These are phyloP conservation scores for Cephaloascus fragrans DNA, from an alignment of 805 yeast genomes.

Conservation along the genomic window DNA sequence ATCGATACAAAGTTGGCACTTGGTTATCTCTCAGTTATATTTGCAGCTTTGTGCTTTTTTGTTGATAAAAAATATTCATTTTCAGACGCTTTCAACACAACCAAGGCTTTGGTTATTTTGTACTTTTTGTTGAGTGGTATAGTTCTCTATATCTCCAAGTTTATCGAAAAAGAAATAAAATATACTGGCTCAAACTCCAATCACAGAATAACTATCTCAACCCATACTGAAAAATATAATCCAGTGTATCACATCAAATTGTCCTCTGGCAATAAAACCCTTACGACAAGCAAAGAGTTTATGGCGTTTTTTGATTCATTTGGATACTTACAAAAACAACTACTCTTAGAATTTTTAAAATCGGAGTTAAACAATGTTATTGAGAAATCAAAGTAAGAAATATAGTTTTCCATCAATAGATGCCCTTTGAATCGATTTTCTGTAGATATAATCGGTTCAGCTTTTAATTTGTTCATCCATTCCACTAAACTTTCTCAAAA, in stretches of 20 bases:
- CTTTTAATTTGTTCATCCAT: slow-evolving; percentile 5
- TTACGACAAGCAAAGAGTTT: slow-evolving; percentile 18
- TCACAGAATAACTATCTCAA: slow-evolving; percentile 25
- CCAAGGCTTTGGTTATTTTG: slow-evolving; percentile 21
- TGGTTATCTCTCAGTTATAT: slow-evolving; percentile 35
- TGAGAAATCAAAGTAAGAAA: slow-evolving; percentile 1
- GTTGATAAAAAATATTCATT: slow-evolving; percentile 40
- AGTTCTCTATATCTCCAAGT: slow-evolving; percentile 21
- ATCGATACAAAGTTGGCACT: slow-evolving; percentile 37
- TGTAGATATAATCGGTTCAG: no score
- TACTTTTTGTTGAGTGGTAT: slow-evolving; percentile 27
- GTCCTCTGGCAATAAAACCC: slow-evolving; percentile 11
- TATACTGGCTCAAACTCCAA: slow-evolving; percentile 31
- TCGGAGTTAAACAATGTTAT: slow-evolving; percentile 9
- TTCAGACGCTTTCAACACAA: slow-evolving; percentile 23
- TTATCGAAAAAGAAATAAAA: slow-evolving; percentile 31
- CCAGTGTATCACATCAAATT: slow-evolving; percentile 32
- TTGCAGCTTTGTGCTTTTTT: slow-evolving; percentile 35
- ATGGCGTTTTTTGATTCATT: slow-evolving; percentile 34
- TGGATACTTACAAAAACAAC: slow-evolving; percentile 31
- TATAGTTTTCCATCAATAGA: background rate
- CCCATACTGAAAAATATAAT: slow-evolving; percentile 32
- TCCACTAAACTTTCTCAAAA: slow-evolving; percentile 7
- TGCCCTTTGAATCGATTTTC: background rate
- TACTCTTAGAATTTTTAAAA: slow-evolving; percentile 16